Evolutionary conservation across 1,284 basidiomycete species (phyloP).

Genomic region (Boletus smithii): DNA sequence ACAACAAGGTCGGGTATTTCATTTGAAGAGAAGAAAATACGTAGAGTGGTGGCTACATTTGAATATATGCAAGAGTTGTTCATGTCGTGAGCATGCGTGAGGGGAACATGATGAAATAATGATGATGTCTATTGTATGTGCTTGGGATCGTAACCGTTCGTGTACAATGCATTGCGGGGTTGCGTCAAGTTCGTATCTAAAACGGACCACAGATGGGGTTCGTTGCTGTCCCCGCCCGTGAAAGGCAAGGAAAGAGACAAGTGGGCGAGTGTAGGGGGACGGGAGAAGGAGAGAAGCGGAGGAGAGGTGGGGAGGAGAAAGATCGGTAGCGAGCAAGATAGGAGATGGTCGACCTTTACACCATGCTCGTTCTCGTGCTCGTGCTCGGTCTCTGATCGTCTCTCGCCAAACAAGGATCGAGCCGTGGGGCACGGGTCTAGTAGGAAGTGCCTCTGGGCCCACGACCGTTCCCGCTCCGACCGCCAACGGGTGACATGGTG

Average conservation of each 20-base stretch:
- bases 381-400: conserved; percentile 3
- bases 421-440: conserved; percentile 6
- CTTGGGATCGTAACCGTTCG: conserved; percentile 22
- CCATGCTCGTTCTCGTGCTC: background rate
- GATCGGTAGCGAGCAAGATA: conserved; percentile 15
- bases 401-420: background rate
- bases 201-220: background rate
- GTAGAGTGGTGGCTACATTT: too few species aligned
- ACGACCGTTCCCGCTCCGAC: conserved; percentile 29
- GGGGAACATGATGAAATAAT: too few species aligned
- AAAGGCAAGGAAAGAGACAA: conserved; percentile 11
- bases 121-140: conserved; percentile 27
- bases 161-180: conserved; percentile 28
- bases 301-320: conserved; percentile 7
- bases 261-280: conserved; percentile 4
- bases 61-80: too few species aligned
- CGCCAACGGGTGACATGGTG: conserved; percentile 24
- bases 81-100: too few species aligned
- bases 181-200: conserved; percentile 28
- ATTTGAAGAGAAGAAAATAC: too few species aligned
- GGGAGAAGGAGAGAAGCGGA: conserved; percentile 4
- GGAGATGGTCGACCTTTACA: background rate
- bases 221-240: background rate
- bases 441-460: conserved; percentile 28
- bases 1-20: too few species aligned